A percentile compares a stretch with the other conserved stretches of the same genome.
These are phyloP conservation scores for Helianthus tuberosus DNA, from an alignment of 129 eudicot species.

Conservation along the genomic window DNA sequence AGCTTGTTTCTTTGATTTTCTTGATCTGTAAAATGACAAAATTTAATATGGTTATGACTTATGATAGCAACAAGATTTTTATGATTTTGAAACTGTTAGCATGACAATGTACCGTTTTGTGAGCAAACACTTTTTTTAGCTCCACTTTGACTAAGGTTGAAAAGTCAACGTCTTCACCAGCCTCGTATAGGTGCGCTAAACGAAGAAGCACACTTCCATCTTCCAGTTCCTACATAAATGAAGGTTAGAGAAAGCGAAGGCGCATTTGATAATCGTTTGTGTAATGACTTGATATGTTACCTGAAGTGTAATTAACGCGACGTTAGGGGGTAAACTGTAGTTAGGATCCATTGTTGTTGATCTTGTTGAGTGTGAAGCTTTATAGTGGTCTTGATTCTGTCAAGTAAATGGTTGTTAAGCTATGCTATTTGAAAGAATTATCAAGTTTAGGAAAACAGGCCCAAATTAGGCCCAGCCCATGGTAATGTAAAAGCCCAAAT, in stretches of 20 bases:
- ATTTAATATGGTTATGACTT: not conserved
- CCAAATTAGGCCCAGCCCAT: not conserved
- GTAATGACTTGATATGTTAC: conserved; percentile 31
- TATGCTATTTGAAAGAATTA: not conserved
- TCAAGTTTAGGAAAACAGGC: not conserved
- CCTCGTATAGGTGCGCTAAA: conserved; percentile 91
- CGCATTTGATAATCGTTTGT: not conserved
- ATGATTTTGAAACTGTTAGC: not conserved
- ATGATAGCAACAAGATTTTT: not conserved
- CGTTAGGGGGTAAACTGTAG: conserved; percentile 76
- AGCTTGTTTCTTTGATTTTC: conserved; percentile 63
- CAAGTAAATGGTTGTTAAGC: conserved; percentile 16
- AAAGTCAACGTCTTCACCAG: conserved; percentile 68
- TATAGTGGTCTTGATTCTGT: conserved; percentile 68
- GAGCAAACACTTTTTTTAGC: conserved; percentile 67
- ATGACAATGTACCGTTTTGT: conserved; percentile 49
- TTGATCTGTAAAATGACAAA: conserved; percentile 52
- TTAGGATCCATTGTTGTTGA: conserved; percentile 63
- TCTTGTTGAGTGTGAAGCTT: conserved; percentile 54
- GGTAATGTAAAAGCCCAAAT: not conserved
- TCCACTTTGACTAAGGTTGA: conserved; percentile 75
- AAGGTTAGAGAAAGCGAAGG: conserved; percentile 27
- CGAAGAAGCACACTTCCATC: conserved; percentile 76
- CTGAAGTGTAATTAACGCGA: conserved; percentile 89
- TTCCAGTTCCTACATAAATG: conserved; percentile 65